Evolutionary conservation across 1,284 basidiomycete genomes (phyloP).

Genomic region (Boletellus deceptivus): DNA sequence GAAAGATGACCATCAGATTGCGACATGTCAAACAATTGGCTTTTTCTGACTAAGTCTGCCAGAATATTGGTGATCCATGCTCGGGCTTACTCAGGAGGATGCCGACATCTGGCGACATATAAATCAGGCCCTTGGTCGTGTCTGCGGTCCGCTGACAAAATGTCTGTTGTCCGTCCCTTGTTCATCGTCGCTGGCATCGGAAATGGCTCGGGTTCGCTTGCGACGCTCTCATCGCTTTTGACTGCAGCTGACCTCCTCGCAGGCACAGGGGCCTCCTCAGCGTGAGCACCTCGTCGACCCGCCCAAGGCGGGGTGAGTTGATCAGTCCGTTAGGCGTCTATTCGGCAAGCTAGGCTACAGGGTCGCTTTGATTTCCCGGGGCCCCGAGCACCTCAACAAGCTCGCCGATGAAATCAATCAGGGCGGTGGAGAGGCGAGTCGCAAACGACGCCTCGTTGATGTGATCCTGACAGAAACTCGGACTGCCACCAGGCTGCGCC

Average conservation of each 20-base stretch:
- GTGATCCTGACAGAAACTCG: background rate
- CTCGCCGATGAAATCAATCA: conserved; percentile 55
- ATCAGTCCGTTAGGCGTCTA: conserved; percentile 44
- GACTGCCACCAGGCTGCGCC: conserved; percentile 46
- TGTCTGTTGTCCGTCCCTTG: conserved; percentile 42
- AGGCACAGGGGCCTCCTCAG: conserved; percentile 63
- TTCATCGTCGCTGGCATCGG: conserved; percentile 58
- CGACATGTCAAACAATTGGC: conserved; percentile 4
- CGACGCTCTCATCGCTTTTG: background rate
- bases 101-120: no score
- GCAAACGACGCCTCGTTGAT: conserved; percentile 3
- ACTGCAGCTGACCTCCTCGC: background rate
- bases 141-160: conserved; percentile 15
- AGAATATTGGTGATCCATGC: conserved; percentile 14
- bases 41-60: conserved; percentile 12
- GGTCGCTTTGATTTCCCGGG: conserved; percentile 67
- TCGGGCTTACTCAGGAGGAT: conserved; percentile 20
- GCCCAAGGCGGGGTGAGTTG: background rate
- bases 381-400: conserved; percentile 49
- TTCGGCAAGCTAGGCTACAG: conserved; percentile 67
- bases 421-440: conserved; percentile 55
- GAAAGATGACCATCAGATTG: conserved; percentile 4
- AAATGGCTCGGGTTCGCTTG: conserved; percentile 34
- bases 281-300: conserved; percentile 42
- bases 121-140: background rate